Conservation (phyloP, 2,329 filamentous ascomycete species). For the Epichloe sylvatica region DNA sequence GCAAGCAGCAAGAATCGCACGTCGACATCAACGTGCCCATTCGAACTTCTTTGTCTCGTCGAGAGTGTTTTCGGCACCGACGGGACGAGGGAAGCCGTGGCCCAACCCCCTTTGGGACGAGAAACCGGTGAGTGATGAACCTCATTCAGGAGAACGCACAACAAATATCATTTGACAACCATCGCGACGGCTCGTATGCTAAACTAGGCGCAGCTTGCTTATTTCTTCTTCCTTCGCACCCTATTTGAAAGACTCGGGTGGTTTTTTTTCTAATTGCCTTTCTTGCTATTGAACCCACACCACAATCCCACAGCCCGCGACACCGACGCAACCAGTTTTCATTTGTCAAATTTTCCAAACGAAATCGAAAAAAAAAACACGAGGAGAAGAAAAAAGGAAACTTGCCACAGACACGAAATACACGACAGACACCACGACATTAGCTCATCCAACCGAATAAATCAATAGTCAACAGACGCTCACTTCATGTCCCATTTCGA, state of each 20-base stretch:
- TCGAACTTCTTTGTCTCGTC: background rate
- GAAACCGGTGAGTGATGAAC: constrained; percentile 2
- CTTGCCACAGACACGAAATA: too few species aligned
- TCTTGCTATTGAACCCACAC: background rate
- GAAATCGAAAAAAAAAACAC: background rate
- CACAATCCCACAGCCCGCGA: background rate
- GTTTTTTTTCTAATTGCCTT: background rate
- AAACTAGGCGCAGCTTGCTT: background rate
- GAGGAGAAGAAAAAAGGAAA: background rate
- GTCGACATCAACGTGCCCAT: background rate
- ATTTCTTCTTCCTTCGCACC: background rate
- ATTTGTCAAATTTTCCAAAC: constrained; percentile 1
- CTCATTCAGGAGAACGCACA: background rate
- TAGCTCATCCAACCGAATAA: background rate
- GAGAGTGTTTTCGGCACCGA: background rate
- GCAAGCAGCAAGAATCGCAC: background rate
- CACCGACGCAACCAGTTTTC: constrained; percentile 1
- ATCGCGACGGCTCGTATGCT: background rate
- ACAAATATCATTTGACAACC: background rate
- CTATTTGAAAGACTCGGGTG: background rate
- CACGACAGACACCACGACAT: background rate
- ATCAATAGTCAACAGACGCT: background rate
- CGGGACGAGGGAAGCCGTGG: background rate
- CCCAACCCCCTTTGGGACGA: background rate
- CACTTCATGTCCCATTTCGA: background rate